A percentile compares a stretch with the other conserved stretches of the same genome.
phyloP scores from a whole-genome alignment of 2,329 filamentous ascomycete species.

The Sporothrix luriei region DNA sequence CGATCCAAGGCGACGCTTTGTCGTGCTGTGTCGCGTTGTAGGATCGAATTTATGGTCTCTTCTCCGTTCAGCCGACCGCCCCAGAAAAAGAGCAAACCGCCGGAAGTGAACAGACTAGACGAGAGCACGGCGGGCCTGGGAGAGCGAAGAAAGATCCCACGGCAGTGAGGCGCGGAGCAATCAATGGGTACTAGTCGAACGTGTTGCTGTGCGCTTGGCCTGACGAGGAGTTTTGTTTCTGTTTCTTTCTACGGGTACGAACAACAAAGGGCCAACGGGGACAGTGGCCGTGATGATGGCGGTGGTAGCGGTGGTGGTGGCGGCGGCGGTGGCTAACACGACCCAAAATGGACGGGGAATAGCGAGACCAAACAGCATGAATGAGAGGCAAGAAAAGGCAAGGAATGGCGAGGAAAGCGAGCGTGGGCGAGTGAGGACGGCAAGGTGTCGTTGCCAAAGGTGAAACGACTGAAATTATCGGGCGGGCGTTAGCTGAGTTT shows the following conservation, averaged over 20 bases:
- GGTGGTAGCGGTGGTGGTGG: not conserved
- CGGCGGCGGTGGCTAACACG: slow-evolving; percentile 17
- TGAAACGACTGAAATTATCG: not conserved
- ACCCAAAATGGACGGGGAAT: slow-evolving; percentile 7
- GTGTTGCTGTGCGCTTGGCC: not conserved
- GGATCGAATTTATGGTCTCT: not conserved
- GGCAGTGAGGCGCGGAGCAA: not conserved
- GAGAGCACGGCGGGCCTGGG: not conserved
- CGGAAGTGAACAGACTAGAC: not conserved
- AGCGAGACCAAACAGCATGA: slow-evolving; percentile 1
- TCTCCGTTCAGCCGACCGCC: slow-evolving; percentile 3
- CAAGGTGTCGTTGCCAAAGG: not conserved
- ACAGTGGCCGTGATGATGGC: not conserved
- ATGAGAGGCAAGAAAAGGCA: not conserved
- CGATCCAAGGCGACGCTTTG: not conserved
- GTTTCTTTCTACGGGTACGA: slow-evolving; percentile 1
- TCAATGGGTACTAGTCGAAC: slow-evolving; percentile 2
- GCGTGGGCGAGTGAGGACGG: not conserved
- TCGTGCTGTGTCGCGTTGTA: not conserved
- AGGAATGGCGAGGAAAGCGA: not conserved
- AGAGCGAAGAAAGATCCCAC: not conserved
- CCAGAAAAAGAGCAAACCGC: slow-evolving; percentile 3
- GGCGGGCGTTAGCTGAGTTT: slow-evolving; percentile 11
- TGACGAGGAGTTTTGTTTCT: not conserved
- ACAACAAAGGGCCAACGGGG: slow-evolving; percentile 12